Evolutionary conservation across 495 filamentous ascomycete species (phyloP), one percentile per base, ranked within the genome.

Genomic region (Xylaria longipes): DNA sequence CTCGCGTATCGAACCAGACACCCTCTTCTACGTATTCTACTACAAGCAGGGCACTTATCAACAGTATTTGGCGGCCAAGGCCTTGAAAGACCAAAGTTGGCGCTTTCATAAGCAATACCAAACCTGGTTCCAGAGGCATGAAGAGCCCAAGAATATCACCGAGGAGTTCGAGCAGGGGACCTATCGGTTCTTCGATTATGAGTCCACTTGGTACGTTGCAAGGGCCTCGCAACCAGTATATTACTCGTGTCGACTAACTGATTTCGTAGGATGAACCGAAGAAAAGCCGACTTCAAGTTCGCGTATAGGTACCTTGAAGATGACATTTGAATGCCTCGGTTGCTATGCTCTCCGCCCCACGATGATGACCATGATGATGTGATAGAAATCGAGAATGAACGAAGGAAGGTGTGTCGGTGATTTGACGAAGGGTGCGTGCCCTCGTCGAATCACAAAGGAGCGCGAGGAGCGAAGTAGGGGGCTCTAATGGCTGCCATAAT

Each of bases 101-200:
- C 87, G 96, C 41, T 99, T 99, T 81, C 96, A 99, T 80, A 99
- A 98, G 83, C 96, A 98, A 79, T 99, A 98, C 79, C 96, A 99
- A 80, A 99, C 96, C 12, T 99, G 96, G 96, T 99, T 99, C 73
- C 96, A 99, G 81, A 87, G 96, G 50, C 96, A 99, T 75, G 96
- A 99, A 78, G 96, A 99, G 84, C 96, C 96, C 25, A 98, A 99
- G 84, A 93, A 89, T 56, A 99, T 99, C 77, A 98, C 96, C 0
- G 97, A 99, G 78, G 96, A 99, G 79, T 98, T 92, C 72, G 96
- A 99, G 84, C 95, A 99, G 81, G 96, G 96, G 33, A 98, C 96
- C 6, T 99, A 99, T 82, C 90, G 96, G 56, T 99, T 99, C 84
- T 99, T 99, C 82, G 96, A 99, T 81, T 99, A 98, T 77, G 96